These are phyloP conservation scores for Aspergillus baeticus DNA, from an alignment of 495 filamentous ascomycete species.

Conservation along the genomic window DNA sequence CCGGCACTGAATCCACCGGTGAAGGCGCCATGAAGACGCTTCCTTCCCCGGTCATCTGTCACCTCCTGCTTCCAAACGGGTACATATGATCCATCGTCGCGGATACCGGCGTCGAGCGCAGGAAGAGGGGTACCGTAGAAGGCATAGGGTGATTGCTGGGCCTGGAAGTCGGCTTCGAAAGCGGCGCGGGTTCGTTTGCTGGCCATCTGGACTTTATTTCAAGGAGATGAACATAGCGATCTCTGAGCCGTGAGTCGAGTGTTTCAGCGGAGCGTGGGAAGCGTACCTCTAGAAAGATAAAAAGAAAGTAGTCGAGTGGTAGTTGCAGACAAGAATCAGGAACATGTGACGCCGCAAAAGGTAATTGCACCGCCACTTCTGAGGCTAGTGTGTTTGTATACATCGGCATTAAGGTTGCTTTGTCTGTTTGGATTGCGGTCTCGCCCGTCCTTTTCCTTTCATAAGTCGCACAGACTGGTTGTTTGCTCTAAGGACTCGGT, in stretches of 20 bases:
- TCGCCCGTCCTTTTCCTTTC: not conserved
- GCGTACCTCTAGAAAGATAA: not conserved
- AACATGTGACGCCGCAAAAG: not conserved
- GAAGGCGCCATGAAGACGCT: conserved; percentile 93
- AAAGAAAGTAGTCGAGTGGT: not conserved
- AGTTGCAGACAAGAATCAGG: not conserved
- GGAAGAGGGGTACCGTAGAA: conserved; percentile 86
- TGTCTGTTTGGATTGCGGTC: not conserved
- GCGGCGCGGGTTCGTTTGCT: conserved; percentile 74
- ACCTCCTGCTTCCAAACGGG: conserved; percentile 98
- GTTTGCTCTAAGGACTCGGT: not conserved
- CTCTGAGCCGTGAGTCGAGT: not conserved
- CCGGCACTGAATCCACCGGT: conserved; percentile 96
- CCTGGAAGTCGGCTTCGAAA: conserved; percentile 75
- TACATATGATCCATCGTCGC: conserved; percentile 92
- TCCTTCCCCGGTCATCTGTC: conserved; percentile 86
- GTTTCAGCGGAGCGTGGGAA: not conserved
- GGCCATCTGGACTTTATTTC: conserved; percentile 49
- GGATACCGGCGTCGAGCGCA: conserved; percentile 68
- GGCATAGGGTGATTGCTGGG: conserved; percentile 74
- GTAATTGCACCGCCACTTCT: not conserved
- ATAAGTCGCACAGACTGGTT: not conserved
- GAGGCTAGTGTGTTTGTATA: not conserved
- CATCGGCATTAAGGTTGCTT: not conserved
- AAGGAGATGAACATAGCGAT: conserved; percentile 2